Conservation (phyloP, 164 flowering plant genomes). For the Nymphaea colorata region DNA sequence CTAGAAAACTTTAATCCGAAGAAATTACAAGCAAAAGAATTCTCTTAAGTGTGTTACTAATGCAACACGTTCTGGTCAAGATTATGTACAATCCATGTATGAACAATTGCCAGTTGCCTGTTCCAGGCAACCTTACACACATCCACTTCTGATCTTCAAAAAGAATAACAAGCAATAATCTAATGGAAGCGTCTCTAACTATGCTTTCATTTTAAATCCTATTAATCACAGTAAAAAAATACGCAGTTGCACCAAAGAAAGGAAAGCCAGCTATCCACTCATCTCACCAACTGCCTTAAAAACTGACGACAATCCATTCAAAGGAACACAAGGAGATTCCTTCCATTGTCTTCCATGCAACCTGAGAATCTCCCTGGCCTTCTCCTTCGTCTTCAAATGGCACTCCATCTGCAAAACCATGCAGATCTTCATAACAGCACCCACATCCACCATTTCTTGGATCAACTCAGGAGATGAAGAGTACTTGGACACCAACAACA, state of each 20-base stretch:
- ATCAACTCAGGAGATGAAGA: slow-evolving; percentile 28
- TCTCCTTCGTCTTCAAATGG: slow-evolving; percentile 14
- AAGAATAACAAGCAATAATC: too few species aligned
- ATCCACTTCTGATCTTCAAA: too few species aligned
- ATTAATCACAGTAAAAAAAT: not conserved
- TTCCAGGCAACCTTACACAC: too few species aligned
- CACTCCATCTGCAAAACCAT: slow-evolving; percentile 18
- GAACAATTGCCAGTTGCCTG: too few species aligned
- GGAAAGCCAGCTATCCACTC: not conserved
- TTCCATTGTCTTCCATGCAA: slow-evolving; percentile 15
- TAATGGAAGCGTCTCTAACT: too few species aligned
- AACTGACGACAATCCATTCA: not conserved
- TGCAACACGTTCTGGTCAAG: too few species aligned
- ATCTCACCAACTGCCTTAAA: not conserved
- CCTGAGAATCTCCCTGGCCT: slow-evolving; percentile 14
- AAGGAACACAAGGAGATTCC: slow-evolving; percentile 13
- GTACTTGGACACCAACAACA: slow-evolving; percentile 32
- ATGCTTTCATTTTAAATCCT: not conserved
- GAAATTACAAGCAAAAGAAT: too few species aligned
- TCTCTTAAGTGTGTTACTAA: too few species aligned
- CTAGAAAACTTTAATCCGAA: too few species aligned
- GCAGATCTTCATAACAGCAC: slow-evolving; percentile 62
- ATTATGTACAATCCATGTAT: too few species aligned
- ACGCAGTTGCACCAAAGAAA: not conserved
- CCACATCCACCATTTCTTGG: slow-evolving; percentile 60